Evolutionary conservation across 306 rosid species (phyloP), one percentile per base, ranked within the genome.

Genomic region (Prunus kanzakura): DNA sequence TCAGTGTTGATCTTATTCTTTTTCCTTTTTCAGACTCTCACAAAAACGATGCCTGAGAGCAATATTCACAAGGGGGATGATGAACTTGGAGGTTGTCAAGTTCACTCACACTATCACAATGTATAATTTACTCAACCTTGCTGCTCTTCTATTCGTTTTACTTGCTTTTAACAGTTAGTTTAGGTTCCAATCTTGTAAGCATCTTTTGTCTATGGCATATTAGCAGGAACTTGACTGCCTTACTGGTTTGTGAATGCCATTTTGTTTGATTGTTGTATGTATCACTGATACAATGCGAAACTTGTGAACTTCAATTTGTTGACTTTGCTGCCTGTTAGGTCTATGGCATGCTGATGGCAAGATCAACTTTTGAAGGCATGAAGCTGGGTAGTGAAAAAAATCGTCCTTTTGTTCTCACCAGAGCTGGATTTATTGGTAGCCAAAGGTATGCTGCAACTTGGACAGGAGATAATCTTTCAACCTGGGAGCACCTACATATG

Each of bases 401-500:
- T 83, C 96, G 97, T 71, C 98, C 98, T 66, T 93, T 93, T 88
- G 97, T 93, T 86, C 97, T 91, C 75, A 88, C 98, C 12, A 88
- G 98, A 83, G 97, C 97, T 84, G 98, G 97, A 84, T 90, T 91
- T 85, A 60, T 78, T 88, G 98, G 98, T 62, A 91, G 94, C 87
- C 98, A 93, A 86, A 88, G 93, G 87, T 87, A 88, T 82, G 98
- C 98, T 76, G 96, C 98, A 77, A 93, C 96, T 18, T 91, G 97
- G 97, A 93, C 97, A 0, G 98, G 97, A 20, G 98, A 93, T 81
- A 93, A 93, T 86, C 88, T 90, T 85, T 91, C 98, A 47, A 91
- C 76, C 77, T 93, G 97, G 98, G 98, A 91, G 82, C 97, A 93
- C 83, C 90, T 93, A 56, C 97, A 91, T 85, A 93, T 93, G 98